Conservation (phyloP, 2,329 filamentous ascomycete genomes). For the Fusarium concolor region DNA sequence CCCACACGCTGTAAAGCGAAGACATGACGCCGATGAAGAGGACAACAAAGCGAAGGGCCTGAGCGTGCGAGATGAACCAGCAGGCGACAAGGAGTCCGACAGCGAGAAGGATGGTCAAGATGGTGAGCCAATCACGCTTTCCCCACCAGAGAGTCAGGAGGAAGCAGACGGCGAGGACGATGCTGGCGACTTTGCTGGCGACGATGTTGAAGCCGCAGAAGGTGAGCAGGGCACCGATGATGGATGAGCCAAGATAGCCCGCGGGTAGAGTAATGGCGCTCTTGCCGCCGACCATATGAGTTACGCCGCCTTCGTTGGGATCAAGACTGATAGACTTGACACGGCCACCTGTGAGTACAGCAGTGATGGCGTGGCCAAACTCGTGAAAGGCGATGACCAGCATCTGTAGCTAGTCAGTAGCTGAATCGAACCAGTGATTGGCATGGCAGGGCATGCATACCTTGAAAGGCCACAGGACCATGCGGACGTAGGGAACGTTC, state of each 20-base stretch:
- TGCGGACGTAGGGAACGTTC: conserved; percentile 82
- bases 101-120: conserved; percentile 75
- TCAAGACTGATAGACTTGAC: conserved; percentile 81
- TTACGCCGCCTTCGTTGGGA: conserved; percentile 83
- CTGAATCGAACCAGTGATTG: not conserved
- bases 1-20: conserved; percentile 83
- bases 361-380: conserved; percentile 79
- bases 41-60: conserved; percentile 78
- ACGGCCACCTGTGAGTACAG: conserved; percentile 76
- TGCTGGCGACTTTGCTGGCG: conserved; percentile 81
- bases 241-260: conserved; percentile 80
- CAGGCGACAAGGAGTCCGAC: conserved; percentile 78
- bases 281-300: conserved; percentile 79
- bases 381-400: conserved; percentile 87
- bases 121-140: conserved; percentile 80
- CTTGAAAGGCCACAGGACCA: conserved; percentile 85
- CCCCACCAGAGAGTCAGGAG: conserved; percentile 87
- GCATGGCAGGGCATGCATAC: conserved; percentile 55
- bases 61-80: conserved; percentile 84
- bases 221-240: conserved; percentile 81
- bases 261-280: conserved; percentile 79
- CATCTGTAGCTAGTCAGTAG: conserved; percentile 64
- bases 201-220: conserved; percentile 87
- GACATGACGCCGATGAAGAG: conserved; percentile 88
- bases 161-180: conserved; percentile 79